These are phyloP conservation scores for Colletotrichum scovillei DNA, from an alignment of 2,329 filamentous ascomycete species.

Conservation along the genomic window DNA sequence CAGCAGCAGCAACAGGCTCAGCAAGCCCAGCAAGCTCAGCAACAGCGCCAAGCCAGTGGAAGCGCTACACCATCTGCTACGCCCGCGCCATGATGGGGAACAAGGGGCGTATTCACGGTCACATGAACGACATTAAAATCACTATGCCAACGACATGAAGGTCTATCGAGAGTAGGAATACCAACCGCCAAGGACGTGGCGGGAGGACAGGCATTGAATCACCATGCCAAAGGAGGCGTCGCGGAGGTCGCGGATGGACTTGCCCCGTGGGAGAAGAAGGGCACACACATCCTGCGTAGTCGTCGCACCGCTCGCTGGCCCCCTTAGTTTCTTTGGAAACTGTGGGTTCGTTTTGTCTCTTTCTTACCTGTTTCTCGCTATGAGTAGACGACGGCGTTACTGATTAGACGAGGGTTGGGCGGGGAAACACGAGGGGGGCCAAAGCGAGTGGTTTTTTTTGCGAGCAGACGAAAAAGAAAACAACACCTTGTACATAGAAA, in stretches of 20 bases:
- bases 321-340: not conserved
- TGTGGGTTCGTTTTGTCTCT: no score
- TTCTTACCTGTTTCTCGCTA: not conserved
- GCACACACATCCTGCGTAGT: constrained; percentile 15
- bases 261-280: not conserved
- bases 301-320: constrained; percentile 24
- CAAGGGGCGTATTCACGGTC: not conserved
- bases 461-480: constrained; percentile 25
- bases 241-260: constrained; percentile 16
- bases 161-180: not conserved
- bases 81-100: not conserved
- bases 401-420: not conserved
- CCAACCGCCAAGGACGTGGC: not conserved
- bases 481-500: constrained; percentile 23
- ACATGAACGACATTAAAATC: not conserved
- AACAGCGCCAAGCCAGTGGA: constrained; percentile 50
- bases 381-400: not conserved
- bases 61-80: constrained; percentile 51
- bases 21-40: constrained; percentile 34
- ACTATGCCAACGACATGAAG: not conserved
- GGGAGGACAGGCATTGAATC: not conserved
- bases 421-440: not conserved
- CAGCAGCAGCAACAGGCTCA: constrained; percentile 1
- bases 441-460: constrained; percentile 3
- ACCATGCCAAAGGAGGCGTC: not conserved